Percentiles rank a stretch among this genome's conserved stretches.
These are phyloP conservation scores for Monosporascus sp. DNA, from an alignment of 2,329 filamentous ascomycete species.

Conservation along the genomic window DNA sequence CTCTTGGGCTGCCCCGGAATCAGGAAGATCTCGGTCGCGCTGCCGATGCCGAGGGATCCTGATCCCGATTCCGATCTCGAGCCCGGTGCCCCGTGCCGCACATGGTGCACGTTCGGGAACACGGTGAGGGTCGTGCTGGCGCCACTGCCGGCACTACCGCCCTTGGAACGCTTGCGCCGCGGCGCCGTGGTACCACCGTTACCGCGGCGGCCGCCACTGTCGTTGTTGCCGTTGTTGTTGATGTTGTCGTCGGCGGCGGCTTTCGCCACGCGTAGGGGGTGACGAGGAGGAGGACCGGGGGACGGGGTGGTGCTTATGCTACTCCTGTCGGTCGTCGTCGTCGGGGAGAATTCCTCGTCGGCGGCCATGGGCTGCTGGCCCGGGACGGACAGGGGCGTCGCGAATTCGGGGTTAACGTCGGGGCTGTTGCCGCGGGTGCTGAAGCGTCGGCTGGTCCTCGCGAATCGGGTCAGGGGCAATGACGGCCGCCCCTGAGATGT, in stretches of 20 bases:
- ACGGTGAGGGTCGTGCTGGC: conserved; percentile 21
- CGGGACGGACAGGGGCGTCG: neutral
- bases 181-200: neutral
- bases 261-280: no score
- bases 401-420: neutral
- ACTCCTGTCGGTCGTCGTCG: neutral
- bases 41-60: no score
- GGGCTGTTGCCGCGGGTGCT: no score
- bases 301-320: conserved; percentile 8
- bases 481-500: no score
- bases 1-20: no score
- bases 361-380: neutral
- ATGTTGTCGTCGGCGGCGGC: conserved; percentile 13
- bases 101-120: conserved; percentile 21
- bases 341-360: neutral
- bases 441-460: no score
- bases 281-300: neutral
- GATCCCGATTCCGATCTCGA: neutral
- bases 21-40: no score
- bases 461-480: no score
- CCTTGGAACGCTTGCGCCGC: neutral
- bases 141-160: conserved; percentile 5
- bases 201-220: neutral
- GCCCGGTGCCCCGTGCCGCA: conserved; percentile 6
- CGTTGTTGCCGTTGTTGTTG: neutral